Evolutionary conservation across 1,284 basidiomycete genomes (phyloP).

Genomic region (Cryptococcus sp.): DNA sequence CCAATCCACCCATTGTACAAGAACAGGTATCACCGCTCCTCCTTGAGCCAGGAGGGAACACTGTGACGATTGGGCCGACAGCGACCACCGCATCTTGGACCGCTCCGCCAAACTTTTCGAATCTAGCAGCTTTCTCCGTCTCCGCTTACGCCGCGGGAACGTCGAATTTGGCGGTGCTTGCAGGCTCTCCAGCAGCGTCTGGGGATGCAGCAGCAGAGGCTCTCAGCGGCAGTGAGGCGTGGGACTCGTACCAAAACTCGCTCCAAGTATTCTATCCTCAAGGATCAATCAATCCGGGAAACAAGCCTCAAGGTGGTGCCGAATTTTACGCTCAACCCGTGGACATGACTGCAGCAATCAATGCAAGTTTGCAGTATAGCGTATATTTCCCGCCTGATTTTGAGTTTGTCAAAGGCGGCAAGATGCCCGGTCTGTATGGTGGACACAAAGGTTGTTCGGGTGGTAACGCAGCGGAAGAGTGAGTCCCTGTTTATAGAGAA

Average conservation of each 20-base stretch:
- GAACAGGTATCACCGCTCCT: background rate
- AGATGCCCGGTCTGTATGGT: constrained; percentile 50
- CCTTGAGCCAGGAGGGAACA: background rate
- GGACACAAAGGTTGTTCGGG: constrained; percentile 51
- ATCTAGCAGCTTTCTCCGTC: constrained; percentile 64
- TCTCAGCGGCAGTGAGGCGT: constrained; percentile 7
- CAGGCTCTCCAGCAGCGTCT: constrained; percentile 53
- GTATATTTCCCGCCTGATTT: constrained; percentile 45
- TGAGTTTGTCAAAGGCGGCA: constrained; percentile 47
- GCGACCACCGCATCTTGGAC: constrained; percentile 55
- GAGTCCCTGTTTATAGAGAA: constrained; percentile 1
- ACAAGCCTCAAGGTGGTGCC: constrained; percentile 63
- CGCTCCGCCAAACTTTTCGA: constrained; percentile 59
- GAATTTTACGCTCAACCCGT: constrained; percentile 66
- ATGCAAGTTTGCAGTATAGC: constrained; percentile 52
- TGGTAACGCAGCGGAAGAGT: constrained; percentile 38
- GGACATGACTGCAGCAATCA: constrained; percentile 20
- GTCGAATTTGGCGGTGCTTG: constrained; percentile 63
- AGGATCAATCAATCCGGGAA: constrained; percentile 64
- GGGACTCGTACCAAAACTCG: constrained; percentile 50
- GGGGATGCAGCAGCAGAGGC: background rate
- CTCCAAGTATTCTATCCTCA: constrained; percentile 66
- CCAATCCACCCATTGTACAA: too few relatives aligned
- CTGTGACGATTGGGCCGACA: background rate
- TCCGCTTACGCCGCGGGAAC: constrained; percentile 61